These are phyloP conservation scores for Kodamaea derodonti DNA, from an alignment of 1,139 yeast genomes.

Conservation along the genomic window DNA sequence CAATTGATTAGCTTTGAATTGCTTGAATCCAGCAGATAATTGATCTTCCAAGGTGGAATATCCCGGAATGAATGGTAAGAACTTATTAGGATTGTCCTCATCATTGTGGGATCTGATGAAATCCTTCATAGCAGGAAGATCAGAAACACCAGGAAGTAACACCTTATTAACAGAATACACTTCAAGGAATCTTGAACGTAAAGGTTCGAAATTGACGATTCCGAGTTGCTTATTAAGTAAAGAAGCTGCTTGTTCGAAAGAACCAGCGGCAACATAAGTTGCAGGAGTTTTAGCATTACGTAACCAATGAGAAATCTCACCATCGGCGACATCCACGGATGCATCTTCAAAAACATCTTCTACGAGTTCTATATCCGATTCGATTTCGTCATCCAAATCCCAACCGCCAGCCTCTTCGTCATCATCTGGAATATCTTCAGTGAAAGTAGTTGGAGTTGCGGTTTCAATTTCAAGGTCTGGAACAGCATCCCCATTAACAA, in stretches of 20 bases:
- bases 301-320: conserved; percentile 79
- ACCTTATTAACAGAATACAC: conserved; percentile 78
- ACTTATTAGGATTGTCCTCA: conserved; percentile 52
- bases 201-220: conserved; percentile 79
- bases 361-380: conserved; percentile 37
- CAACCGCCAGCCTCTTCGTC: conserved; percentile 53
- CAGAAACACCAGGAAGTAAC: conserved; percentile 69
- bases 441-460: conserved; percentile 9
- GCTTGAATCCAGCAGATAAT: conserved; percentile 73
- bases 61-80: conserved; percentile 74
- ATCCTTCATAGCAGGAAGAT: conserved; percentile 63
- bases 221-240: conserved; percentile 88
- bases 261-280: conserved; percentile 92
- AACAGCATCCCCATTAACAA: conserved; percentile 60
- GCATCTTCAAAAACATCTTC: conserved; percentile 26
- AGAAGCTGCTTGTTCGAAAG: conserved; percentile 93
- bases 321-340: conserved; percentile 36
- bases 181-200: conserved; percentile 76
- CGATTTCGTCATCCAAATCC: conserved; percentile 48
- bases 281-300: conserved; percentile 90
- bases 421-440: conserved; percentile 40
- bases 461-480: conserved; percentile 12
- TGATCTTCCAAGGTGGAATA: conserved; percentile 61
- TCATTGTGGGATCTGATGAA: conserved; percentile 62
- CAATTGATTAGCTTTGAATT: conserved; percentile 79